These are phyloP conservation scores for Wallacemonas rigidus DNA, from an alignment of 208 protist species.

Conservation along the genomic window DNA sequence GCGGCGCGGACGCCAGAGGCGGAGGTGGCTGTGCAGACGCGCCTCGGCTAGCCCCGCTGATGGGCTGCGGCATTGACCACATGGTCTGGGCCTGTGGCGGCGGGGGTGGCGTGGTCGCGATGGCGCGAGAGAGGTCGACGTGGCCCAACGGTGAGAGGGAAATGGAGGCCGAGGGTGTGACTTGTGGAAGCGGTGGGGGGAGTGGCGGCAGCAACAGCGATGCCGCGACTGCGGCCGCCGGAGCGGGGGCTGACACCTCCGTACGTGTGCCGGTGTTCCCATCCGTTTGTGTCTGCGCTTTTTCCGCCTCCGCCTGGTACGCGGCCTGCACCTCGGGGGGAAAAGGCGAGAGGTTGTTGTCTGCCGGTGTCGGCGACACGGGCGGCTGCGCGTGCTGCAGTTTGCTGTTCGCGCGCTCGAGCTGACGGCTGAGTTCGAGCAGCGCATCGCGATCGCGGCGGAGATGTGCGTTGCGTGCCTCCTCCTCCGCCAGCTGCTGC, in stretches of 20 bases:
- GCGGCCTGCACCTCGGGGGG: conserved; percentile 20
- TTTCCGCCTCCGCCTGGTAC: conserved; percentile 16
- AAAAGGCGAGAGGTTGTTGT: background rate
- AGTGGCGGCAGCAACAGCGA: conserved; percentile 7
- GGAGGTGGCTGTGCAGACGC: background rate
- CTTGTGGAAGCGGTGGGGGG: background rate
- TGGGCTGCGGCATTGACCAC: background rate
- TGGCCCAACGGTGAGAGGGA: too few relatives aligned
- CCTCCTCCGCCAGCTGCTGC: conserved; percentile 55
- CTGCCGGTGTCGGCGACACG: background rate
- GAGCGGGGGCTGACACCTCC: conserved; percentile 1
- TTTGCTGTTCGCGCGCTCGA: conserved; percentile 33
- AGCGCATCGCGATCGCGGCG: conserved; percentile 57
- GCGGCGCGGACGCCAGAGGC: background rate
- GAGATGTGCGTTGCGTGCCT: conserved; percentile 33
- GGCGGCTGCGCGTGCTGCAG: conserved; percentile 13
- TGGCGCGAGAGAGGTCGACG: background rate
- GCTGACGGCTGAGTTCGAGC: conserved; percentile 38
- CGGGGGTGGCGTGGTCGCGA: background rate
- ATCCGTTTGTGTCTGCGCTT: background rate
- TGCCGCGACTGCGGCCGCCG: background rate
- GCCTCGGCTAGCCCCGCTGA: background rate
- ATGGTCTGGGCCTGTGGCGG: background rate
- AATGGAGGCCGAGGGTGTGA: too few relatives aligned
- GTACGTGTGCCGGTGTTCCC: background rate